Conservation (phyloP, 306 rosid species). For the Dryas alaskensis region DNA sequence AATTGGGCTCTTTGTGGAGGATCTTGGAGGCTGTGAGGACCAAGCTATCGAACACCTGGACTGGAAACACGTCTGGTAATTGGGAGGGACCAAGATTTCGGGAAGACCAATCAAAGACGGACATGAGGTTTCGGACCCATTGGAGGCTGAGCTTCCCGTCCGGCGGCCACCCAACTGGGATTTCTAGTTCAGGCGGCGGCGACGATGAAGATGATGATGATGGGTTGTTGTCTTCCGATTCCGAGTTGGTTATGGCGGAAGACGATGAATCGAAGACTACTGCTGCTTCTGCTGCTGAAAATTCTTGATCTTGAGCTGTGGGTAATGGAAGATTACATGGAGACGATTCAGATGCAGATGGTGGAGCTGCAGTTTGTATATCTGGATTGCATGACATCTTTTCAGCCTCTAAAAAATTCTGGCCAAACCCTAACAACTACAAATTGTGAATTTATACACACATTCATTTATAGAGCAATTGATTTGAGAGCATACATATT, state of each 20-base stretch:
- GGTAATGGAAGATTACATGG: not conserved
- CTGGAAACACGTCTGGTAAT: conserved; percentile 58
- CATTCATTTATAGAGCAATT: not conserved
- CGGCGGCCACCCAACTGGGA: conserved; percentile 66
- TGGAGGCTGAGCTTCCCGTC: conserved; percentile 44
- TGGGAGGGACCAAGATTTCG: conserved; percentile 50
- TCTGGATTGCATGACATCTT: conserved; percentile 5
- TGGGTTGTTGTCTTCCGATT: not conserved
- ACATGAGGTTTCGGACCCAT: conserved; percentile 57
- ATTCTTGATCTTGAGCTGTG: not conserved
- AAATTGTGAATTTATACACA: not conserved
- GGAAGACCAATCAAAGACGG: conserved; percentile 73
- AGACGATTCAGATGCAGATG: not conserved
- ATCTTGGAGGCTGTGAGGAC: conserved; percentile 70
- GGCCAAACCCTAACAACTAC: not conserved
- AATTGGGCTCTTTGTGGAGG: conserved; percentile 83
- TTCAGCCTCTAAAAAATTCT: not conserved
- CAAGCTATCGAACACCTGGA: conserved; percentile 57
- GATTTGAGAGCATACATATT: not conserved
- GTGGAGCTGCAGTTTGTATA: not conserved
- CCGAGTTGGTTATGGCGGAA: not conserved
- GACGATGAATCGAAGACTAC: not conserved
- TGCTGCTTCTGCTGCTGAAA: not conserved
- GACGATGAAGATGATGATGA: conserved; percentile 13
- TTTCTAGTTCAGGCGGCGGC: conserved; percentile 30